Evolutionary conservation across 345 rosid species (phyloP).

Genomic region (Corchorus capsularis): DNA sequence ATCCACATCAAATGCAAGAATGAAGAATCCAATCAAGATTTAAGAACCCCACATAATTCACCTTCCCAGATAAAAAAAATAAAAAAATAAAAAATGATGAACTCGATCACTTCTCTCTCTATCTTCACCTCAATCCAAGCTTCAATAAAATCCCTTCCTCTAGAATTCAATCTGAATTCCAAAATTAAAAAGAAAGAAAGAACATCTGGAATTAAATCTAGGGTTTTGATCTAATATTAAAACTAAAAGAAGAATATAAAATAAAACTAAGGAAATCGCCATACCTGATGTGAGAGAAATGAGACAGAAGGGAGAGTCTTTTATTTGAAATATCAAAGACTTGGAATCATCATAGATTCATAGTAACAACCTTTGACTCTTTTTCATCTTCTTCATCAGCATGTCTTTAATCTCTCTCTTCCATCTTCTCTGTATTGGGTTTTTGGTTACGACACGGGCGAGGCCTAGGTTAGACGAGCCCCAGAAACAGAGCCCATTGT

Average conservation of each 20-base stretch:
- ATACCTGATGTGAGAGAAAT: constrained; percentile 33
- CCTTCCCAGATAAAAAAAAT: constrained; percentile 28
- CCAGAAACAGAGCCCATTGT: background rate
- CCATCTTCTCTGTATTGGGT: background rate
- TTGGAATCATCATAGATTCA: background rate
- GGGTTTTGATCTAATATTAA: constrained; percentile 19
- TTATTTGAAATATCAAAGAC: constrained; percentile 16
- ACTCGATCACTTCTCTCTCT: constrained; percentile 18
- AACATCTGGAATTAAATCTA: background rate
- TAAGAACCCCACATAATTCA: constrained; percentile 22
- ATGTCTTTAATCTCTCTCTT: constrained; percentile 25
- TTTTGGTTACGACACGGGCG: background rate
- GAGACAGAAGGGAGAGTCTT: constrained; percentile 21
- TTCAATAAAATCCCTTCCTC: constrained; percentile 20
- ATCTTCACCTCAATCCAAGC: constrained; percentile 26
- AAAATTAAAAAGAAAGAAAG: constrained; percentile 4
- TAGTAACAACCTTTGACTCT: constrained; percentile 19
- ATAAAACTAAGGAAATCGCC: constrained; percentile 13
- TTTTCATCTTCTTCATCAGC: constrained; percentile 18
- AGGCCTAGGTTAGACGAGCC: background rate
- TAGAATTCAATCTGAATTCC: constrained; percentile 10
- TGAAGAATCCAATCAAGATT: constrained; percentile 26
- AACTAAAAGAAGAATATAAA: constrained; percentile 27
- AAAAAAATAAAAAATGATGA: background rate
- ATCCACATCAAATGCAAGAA: constrained; percentile 23